Evolutionary conservation across 2,329 filamentous ascomycete genomes (phyloP), one percentile per base, ranked within the genome.

Genomic region (Pyrenophora tritici-repentis): DNA sequence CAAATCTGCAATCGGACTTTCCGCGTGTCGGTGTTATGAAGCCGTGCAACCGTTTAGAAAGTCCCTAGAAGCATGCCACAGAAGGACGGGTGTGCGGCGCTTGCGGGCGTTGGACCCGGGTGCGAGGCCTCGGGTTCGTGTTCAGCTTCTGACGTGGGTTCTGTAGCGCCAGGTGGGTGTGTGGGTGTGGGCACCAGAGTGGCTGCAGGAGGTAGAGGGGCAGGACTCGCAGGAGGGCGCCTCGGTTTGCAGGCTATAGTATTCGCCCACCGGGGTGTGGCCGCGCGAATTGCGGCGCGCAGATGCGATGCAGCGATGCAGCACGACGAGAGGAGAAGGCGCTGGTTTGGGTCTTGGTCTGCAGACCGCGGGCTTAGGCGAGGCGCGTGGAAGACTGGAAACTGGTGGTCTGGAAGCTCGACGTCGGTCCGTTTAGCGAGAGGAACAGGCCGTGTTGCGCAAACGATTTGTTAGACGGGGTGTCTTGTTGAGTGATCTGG

Each of bases 71-170:
- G 46, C 37, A 42, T 51, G 32, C 32, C 24, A 54, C 41, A 45
- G 44, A 37, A 50, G 26, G 44, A 36, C 47, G 42, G 42, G 42
- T 44, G 46, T 46, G 36, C 35, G 38, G 35, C 24, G 43, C 24
- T 38, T 52, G 38, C 49, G 42, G 42, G 42, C 48, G 39, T 48
- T 37, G 37, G 47, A 56, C 56, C 56, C 56, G 50, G 41, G 56
- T 53, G 56, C 56, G 42, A 56, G 56, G 56, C 47, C 49, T 53
- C 53, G 56, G 56, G 56, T 58, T 56, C 53, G 46, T 51, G 38
- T 52, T 47, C 45, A 42, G 47, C 44, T 46, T 35, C 42, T 47
- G 32, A 51, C 32, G 26, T 29, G 26, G 26, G 26, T 29, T 29
- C 8, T 29, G 26, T 7, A 29, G 26, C 26, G 26, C 26, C 26